Evolutionary conservation across 1,284 basidiomycete genomes (phyloP), one percentile per base, ranked within the genome.

Genomic region (Filobasidium uniguttulatum): DNA sequence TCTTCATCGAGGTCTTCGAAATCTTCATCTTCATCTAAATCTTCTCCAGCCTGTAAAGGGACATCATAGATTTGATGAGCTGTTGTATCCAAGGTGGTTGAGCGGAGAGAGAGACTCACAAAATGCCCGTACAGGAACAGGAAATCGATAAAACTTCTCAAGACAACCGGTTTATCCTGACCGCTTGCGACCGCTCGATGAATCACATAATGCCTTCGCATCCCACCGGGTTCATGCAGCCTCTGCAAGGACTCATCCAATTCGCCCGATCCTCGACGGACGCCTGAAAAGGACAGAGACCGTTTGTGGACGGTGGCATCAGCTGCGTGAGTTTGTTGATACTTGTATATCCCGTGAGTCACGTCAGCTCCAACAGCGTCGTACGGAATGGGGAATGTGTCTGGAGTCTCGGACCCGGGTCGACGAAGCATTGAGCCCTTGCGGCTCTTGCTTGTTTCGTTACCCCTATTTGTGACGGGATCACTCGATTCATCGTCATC

Each of bases 271-370:
- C 48, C 46, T 56, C n/a, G 56, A 59, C 23, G 67, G 81, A 69
- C 48, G 72, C 68, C 38, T 77, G 69, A 22, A 73, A 68, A 40
- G 79, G 73, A 65, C 57, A 12, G 82, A 74, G 63, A 81, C 85
- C 0, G 85, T 89, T 14, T 78, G 77, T 5, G 77, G 74, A 19
- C 68, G 62, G 23, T 80, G 76, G 15, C 69, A 69, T 15, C 73
- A 70, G 79, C 75, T 30, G 75, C 75, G 56, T 82, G 81, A 52
- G 83, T 80, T 15, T 81, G 75, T 59, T 90, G 83, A 85, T 87
- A 93, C 69, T 91, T 91, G 74, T 93, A 93, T 34, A 94, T 82
- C 56, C 81, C 81, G 62, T 91, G 87, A n/a, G 88, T 91, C 56
- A 90, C 80, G 62, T 93, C 88, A 28, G 83, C 85, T 29, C 88